Evolutionary conservation across 2,329 filamentous ascomycete genomes (phyloP).

Genomic region (Hysterium pulicare): DNA sequence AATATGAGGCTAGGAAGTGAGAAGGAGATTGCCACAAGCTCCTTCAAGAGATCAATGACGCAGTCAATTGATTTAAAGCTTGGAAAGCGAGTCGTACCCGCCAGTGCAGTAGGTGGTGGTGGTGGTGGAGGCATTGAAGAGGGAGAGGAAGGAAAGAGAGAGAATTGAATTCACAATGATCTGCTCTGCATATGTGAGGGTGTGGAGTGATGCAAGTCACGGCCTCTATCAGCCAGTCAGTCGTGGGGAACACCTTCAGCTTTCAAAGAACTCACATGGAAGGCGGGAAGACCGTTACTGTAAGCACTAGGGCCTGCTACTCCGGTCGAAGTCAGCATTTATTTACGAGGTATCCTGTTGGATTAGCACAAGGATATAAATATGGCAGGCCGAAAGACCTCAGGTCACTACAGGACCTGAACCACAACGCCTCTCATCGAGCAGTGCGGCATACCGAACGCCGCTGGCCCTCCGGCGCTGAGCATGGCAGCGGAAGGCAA

Average conservation of each 20-base stretch:
- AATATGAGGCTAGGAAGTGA: constrained; percentile 14
- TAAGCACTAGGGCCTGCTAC: constrained; percentile 31
- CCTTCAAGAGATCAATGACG: constrained; percentile 11
- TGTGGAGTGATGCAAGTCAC: constrained; percentile 27
- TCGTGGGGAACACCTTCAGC: constrained; percentile 18
- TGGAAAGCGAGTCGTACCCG: constrained; percentile 14
- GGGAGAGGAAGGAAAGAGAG: constrained; percentile 10
- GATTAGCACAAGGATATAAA: constrained; percentile 32
- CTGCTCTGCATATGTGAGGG: constrained; percentile 21
- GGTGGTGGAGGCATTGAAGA: constrained; percentile 29
- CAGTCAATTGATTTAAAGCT: constrained; percentile 7
- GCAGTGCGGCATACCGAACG: constrained; percentile 7
- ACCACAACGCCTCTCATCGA: constrained; percentile 10
- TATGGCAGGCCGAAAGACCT: constrained; percentile 19
- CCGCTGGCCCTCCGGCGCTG: constrained; percentile 7
- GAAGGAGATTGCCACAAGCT: background rate
- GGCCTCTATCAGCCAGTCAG: constrained; percentile 28
- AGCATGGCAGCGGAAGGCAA: constrained; percentile 3
- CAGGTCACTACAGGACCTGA: constrained; percentile 14
- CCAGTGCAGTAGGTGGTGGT: constrained; percentile 11
- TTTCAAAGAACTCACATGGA: constrained; percentile 36
- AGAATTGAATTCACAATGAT: constrained; percentile 12
- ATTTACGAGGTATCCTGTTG: constrained; percentile 15
- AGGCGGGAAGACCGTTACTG: constrained; percentile 28
- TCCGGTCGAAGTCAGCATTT: constrained; percentile 28